Evolutionary conservation across 23 red algal species (phyloP).

Genomic region (Agarophyton chilense): DNA sequence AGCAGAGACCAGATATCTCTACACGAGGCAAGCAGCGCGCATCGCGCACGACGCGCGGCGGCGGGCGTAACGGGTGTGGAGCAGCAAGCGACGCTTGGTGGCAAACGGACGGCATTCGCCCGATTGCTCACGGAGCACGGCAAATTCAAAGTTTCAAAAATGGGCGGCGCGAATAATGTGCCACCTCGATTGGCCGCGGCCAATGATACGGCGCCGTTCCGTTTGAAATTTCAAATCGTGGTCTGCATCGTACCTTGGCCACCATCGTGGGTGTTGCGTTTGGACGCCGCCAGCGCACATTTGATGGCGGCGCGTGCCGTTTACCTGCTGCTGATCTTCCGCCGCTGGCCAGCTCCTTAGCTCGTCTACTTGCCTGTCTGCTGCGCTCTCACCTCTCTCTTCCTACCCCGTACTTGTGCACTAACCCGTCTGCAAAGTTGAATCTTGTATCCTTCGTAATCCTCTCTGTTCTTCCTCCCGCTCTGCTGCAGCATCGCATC

Average conservation of each 20-base stretch:
- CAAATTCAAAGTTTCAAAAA: conserved; percentile 3
- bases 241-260: neutral
- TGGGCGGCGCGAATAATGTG: neutral
- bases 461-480: neutral
- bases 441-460: too few relatives aligned
- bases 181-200: neutral
- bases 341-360: neutral
- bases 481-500: neutral
- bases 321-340: neutral
- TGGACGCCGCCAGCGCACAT: neutral
- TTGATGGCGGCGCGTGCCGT: neutral
- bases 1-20: too few relatives aligned
- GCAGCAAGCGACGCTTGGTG: neutral
- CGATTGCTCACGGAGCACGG: neutral
- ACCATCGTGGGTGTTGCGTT: neutral
- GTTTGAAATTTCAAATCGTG: neutral
- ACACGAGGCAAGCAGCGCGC: neutral
- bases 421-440: too few relatives aligned
- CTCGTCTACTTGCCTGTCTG: neutral
- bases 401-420: neutral
- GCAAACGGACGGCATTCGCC: neutral
- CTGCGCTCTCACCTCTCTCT: conserved; percentile 1
- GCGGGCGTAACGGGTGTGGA: neutral
- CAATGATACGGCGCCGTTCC: conserved; percentile 2
- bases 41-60: neutral